A percentile compares a stretch with the other conserved stretches of the same genome.
phyloP scores from a whole-genome alignment of 495 filamentous ascomycete genomes.

The Neurospora sublineolata region DNA sequence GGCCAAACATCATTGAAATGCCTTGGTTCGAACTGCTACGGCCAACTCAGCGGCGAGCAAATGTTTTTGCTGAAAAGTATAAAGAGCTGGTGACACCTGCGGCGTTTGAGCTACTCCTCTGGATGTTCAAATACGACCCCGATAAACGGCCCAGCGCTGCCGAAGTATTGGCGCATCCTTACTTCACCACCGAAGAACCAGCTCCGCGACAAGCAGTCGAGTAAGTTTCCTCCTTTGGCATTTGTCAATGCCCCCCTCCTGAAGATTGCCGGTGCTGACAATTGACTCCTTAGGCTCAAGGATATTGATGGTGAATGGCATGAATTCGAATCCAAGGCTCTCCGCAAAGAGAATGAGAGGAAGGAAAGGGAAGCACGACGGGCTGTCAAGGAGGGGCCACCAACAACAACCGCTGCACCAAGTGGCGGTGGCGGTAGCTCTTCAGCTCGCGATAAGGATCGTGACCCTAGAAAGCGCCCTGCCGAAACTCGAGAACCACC shows the following conservation, averaged over 20 bases:
- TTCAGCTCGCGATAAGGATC: conserved; percentile 35
- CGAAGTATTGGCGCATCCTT: conserved; percentile 78
- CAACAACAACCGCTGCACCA: neutral
- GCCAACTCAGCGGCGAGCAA: conserved; percentile 59
- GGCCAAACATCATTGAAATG: conserved; percentile 83
- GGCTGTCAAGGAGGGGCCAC: conserved; percentile 33
- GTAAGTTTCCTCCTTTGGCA: conserved; percentile 39
- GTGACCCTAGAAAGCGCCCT: conserved; percentile 25
- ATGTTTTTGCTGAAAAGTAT: conserved; percentile 76
- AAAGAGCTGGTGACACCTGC: conserved; percentile 57
- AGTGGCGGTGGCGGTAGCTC: conserved; percentile 36
- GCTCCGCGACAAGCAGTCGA: conserved; percentile 65
- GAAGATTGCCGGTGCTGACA: conserved; percentile 10
- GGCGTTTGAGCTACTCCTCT: conserved; percentile 68
- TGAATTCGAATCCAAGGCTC: conserved; percentile 94
- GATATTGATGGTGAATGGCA: conserved; percentile 94
- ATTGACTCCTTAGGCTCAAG: conserved; percentile 45
- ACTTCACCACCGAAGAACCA: conserved; percentile 80
- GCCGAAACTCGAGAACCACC: conserved; percentile 22
- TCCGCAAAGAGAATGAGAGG: conserved; percentile 79
- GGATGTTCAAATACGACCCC: conserved; percentile 84
- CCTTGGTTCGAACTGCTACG: conserved; percentile 90
- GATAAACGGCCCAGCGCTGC: conserved; percentile 70
- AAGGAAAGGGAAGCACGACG: conserved; percentile 63
- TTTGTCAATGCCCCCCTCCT: neutral